Evolutionary conservation across 768 basidiomycete genomes (phyloP), one percentile per base, ranked within the genome.

Genomic region (Leccinum ochraceum): DNA sequence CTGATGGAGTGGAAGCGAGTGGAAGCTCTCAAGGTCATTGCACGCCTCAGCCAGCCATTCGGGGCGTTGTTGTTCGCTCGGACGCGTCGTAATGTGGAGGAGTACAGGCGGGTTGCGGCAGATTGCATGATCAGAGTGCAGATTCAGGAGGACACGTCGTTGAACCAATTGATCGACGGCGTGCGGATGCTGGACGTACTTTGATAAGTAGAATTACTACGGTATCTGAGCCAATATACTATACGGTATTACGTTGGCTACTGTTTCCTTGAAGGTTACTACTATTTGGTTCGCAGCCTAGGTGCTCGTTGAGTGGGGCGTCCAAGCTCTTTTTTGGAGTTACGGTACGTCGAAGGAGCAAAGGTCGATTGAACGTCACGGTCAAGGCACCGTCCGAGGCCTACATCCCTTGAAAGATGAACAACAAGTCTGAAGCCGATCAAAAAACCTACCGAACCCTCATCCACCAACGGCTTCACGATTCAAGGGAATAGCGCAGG

Each of bases 401-500:
- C 26, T 26, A 26, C 26, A 26, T 26, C 26, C 6, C 26, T 26
- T 26, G 26, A 26, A 26, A 26, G 26, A 26, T 26, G 26, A 26
- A 6, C 26, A 20, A 37, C 37, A 37, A 37, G n/a, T 16, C 22
- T 34, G 13, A 28, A 28, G 34, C 26, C 61, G 46, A 14, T 17
- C 48, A 67, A 17, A 42, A 10, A 17, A 86, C 95, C 56, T 65
- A 95, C 95, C 30, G 83, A 72, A 37, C 94, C 94, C 0, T 79
- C 71, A 17, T 90, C 85, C 60, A 86, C 82, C 24, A 99, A 77
- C 1, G 97, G 96, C 60, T 81, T 78, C 30, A 97, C 86, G 58
- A 98, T 79, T 66, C 88, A 81, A 34, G 89, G 87, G 74, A 86
- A 91, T 64, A 99, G 73, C n/a, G 92, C 84, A 2, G 97, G 95